Evolutionary conservation across 2,329 filamentous ascomycete species (phyloP).

Genomic region (Aspergillus pseudoviridinutans): DNA sequence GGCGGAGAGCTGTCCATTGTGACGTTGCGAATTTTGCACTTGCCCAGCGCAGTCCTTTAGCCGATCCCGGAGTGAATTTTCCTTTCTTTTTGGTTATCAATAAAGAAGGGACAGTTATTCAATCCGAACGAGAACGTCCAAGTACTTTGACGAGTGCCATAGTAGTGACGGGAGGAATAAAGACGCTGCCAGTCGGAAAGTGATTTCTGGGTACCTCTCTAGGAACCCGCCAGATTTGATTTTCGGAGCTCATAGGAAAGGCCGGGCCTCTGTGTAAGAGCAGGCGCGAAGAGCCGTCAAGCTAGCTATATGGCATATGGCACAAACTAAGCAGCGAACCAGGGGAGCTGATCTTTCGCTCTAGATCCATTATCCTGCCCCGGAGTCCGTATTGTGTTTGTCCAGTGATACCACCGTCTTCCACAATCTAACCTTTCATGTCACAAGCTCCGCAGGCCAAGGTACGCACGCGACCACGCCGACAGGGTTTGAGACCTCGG

Average conservation of each 20-base stretch:
- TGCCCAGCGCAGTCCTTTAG: not conserved
- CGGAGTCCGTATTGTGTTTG: too few relatives aligned
- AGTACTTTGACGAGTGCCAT: not conserved
- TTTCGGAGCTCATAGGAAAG: not conserved
- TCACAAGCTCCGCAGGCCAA: not conserved
- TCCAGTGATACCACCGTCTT: not conserved
- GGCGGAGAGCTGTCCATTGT: slow-evolving; percentile 12
- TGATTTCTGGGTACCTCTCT: not conserved
- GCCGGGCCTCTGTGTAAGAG: not conserved
- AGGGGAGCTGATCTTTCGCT: not conserved
- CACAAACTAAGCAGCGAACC: not conserved
- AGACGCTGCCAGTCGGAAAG: not conserved
- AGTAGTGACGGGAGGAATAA: not conserved
- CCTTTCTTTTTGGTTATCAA: not conserved
- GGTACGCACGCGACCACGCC: not conserved
- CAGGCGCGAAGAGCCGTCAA: not conserved
- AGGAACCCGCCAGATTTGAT: not conserved
- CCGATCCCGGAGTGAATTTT: not conserved
- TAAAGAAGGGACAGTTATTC: not conserved
- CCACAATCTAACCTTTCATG: not conserved
- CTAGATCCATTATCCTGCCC: not conserved
- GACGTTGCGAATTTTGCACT: not conserved
- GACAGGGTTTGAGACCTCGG: not conserved
- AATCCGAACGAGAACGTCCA: not conserved
- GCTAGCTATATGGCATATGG: not conserved